Evolutionary conservation across 2,329 filamentous ascomycete genomes (phyloP), one percentile per base, ranked within the genome.

Genomic region (Penicillium sp.): DNA sequence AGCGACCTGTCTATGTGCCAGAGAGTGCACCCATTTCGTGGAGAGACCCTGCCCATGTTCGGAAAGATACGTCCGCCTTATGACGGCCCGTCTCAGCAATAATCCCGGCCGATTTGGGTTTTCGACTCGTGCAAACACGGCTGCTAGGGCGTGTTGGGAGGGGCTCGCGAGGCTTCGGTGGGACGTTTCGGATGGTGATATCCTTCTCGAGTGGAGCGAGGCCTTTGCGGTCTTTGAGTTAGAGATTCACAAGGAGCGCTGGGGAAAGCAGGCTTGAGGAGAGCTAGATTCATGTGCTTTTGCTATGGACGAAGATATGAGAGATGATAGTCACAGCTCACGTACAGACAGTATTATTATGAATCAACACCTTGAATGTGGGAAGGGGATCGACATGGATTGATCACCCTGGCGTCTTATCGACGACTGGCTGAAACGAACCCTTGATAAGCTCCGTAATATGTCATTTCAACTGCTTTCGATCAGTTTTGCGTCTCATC

Each of bases 21-120:
- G 38, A 22, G 67, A 69, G 14, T 79, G 77, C 52, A 78, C 76
- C 1, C 28, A 63, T 22, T 62, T 72, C 7, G 69, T 69, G 6
- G 65, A 71, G 54, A 68, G 66, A 11, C 46, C 40, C 11, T 79
- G 77, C 40, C 76, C 75, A 30, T 79, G 77, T 59, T 70, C 73
- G 6, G 71, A 72, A 49, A 70, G 75, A 28, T 69, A 75, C 62
- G 59, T 76, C 48, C 73, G 72, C 35, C 65, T 75, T 38, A 64
- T 74, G 58, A 62, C 70, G n/a, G 64, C 65, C 13, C 67, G 69
- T 42, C 64, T 66, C 6, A 61, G 67, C 48, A 61, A 60, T 38
- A 57, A 53, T 6, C 45, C 62, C 16, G 63, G 66, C 16, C 49
- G 42, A 4, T 60, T 60, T 53, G 57, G 60, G 16, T 70, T 73